These are phyloP conservation scores for Trichosporon asahii DNA, from an alignment of 1,284 basidiomycete genomes.

Conservation along the genomic window DNA sequence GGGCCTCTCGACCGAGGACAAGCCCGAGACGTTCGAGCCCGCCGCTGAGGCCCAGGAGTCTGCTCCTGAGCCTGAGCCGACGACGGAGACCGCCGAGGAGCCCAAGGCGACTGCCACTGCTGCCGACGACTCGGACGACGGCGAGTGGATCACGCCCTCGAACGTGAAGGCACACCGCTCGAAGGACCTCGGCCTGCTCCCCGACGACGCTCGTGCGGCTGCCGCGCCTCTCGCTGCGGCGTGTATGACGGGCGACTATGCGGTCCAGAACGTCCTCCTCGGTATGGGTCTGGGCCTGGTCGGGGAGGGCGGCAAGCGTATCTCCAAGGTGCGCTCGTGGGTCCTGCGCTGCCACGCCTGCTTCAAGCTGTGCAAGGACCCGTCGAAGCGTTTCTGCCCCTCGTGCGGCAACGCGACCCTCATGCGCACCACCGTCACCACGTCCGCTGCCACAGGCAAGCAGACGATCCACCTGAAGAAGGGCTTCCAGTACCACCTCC, in stretches of 20 bases:
- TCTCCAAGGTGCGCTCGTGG: slow-evolving; percentile 91
- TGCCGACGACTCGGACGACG: slow-evolving; percentile 70
- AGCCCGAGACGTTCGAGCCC: not conserved
- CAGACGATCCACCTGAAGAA: slow-evolving; percentile 79
- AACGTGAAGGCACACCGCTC: slow-evolving; percentile 88
- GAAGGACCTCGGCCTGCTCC: slow-evolving; percentile 73
- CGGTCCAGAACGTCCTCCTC: slow-evolving; percentile 96
- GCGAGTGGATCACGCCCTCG: slow-evolving; percentile 94
- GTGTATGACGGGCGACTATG: slow-evolving; percentile 98
- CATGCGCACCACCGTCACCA: slow-evolving; percentile 83
- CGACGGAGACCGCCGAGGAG: slow-evolving; percentile 6
- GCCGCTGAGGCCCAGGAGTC: not conserved
- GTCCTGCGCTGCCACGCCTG: slow-evolving; percentile 96
- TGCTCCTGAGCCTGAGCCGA: not conserved
- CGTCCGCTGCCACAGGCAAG: slow-evolving; percentile 60
- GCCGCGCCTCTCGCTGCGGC: slow-evolving; percentile 57
- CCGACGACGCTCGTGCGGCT: slow-evolving; percentile 47
- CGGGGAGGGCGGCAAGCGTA: slow-evolving; percentile 85
- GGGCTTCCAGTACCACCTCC: slow-evolving; percentile 89
- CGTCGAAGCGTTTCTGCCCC: slow-evolving; percentile 93
- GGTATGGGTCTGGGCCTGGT: slow-evolving; percentile 92
- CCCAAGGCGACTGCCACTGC: not conserved
- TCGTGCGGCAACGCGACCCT: slow-evolving; percentile 93
- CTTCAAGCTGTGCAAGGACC: slow-evolving; percentile 98
- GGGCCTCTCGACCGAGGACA: slow-evolving; percentile 12